phyloP scores from a whole-genome alignment of 257 asterid species.

The Misopates orontium region DNA sequence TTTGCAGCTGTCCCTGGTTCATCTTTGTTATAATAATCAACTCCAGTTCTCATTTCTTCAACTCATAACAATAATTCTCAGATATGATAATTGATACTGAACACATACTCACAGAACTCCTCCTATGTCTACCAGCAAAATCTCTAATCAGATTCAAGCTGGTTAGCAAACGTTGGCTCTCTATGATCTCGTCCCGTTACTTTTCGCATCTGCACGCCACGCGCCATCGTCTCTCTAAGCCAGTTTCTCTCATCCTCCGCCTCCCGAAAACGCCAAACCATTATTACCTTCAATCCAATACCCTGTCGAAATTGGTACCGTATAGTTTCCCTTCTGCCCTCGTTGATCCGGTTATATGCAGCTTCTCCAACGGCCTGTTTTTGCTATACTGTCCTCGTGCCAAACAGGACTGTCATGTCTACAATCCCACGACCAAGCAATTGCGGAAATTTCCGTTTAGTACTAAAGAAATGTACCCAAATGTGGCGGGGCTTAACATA shows the following conservation, averaged over 20 bases:
- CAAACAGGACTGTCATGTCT: slow-evolving; percentile 26
- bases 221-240: slow-evolving; percentile 3
- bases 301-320: slow-evolving; percentile 16
- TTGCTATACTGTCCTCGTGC: slow-evolving; percentile 31
- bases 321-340: slow-evolving; percentile 27
- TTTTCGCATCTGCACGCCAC: background rate
- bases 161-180: slow-evolving; percentile 17
- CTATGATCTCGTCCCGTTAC: slow-evolving; percentile 3
- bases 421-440: slow-evolving; percentile 40
- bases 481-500: slow-evolving; percentile 34
- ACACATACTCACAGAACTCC: slow-evolving; percentile 1
- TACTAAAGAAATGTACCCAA: background rate
- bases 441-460: slow-evolving; percentile 27
- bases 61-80: no score
- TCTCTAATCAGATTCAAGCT: slow-evolving; percentile 17
- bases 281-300: slow-evolving; percentile 25
- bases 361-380: slow-evolving; percentile 42
- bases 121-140: slow-evolving; percentile 4
- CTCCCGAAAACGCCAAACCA: slow-evolving; percentile 18
- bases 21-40: no score
- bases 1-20: no score
- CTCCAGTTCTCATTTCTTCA: no score
- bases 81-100: background rate
- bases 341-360: slow-evolving; percentile 24
- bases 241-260: slow-evolving; percentile 6